These are phyloP conservation scores for Graphilbum fragrans DNA, from an alignment of 2,329 filamentous ascomycete genomes.

Conservation along the genomic window DNA sequence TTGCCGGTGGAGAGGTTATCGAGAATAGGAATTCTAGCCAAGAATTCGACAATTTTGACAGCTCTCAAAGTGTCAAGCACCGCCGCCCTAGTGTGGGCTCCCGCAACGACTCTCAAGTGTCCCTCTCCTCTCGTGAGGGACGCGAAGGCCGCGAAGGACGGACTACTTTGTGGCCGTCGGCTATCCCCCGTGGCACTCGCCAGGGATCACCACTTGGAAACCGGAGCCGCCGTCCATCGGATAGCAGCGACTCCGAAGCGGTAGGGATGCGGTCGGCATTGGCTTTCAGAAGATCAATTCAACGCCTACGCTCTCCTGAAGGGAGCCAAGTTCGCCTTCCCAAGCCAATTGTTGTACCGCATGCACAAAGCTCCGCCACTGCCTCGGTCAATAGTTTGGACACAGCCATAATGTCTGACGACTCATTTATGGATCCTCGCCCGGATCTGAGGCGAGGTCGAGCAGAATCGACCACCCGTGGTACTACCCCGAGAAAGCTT, in stretches of 20 bases:
- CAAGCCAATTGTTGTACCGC: constrained; percentile 36
- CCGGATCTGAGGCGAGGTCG: constrained; percentile 20
- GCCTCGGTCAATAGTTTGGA: constrained; percentile 45
- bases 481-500: constrained; percentile 35
- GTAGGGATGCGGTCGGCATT: constrained; percentile 35
- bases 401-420: constrained; percentile 44
- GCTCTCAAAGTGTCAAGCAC: constrained; percentile 31
- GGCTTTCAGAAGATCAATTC: constrained; percentile 42
- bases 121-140: constrained; percentile 19
- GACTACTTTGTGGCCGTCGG: constrained; percentile 41
- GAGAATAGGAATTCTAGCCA: constrained; percentile 45
- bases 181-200: constrained; percentile 27
- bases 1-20: constrained; percentile 49
- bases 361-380: constrained; percentile 21
- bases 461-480: not conserved
- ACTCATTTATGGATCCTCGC: constrained; percentile 33
- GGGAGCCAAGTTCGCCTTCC: constrained; percentile 33
- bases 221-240: constrained; percentile 33
- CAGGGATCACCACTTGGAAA: constrained; percentile 13
- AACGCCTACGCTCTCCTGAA: constrained; percentile 34
- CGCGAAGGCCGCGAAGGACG: constrained; percentile 20
- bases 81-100: constrained; percentile 27
- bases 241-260: constrained; percentile 44
- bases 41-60: constrained; percentile 36
- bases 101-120: constrained; percentile 28